Evolutionary conservation across 2,329 filamentous ascomycete species (phyloP).

Genomic region (Xenoacremonium recifei): DNA sequence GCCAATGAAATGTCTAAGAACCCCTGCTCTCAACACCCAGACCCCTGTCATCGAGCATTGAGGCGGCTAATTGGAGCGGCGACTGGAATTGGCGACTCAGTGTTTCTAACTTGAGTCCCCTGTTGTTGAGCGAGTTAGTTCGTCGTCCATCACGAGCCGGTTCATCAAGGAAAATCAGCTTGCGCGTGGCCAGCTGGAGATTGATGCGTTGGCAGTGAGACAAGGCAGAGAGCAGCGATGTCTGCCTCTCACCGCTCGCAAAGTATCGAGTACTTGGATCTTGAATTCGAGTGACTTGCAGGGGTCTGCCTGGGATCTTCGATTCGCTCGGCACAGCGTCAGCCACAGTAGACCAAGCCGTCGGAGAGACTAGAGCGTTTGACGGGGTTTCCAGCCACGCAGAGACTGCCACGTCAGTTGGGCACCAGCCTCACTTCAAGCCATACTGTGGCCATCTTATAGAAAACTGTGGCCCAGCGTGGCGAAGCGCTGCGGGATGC

Average conservation of each 20-base stretch:
- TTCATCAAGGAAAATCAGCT: slow-evolving; percentile 9
- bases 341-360: slow-evolving; percentile 19
- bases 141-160: slow-evolving; percentile 3
- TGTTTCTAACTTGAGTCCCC: slow-evolving; percentile 9
- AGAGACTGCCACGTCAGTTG: slow-evolving; percentile 42
- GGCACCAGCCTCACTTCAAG: slow-evolving; percentile 36
- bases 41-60: slow-evolving; percentile 26
- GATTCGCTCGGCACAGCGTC: slow-evolving; percentile 19
- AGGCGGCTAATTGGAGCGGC: slow-evolving; percentile 35
- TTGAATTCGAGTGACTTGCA: slow-evolving; percentile 27
- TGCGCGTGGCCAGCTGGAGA: slow-evolving; percentile 19
- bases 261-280: slow-evolving; percentile 29
- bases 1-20: slow-evolving; percentile 32
- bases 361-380: slow-evolving; percentile 16
- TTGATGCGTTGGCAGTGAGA: slow-evolving; percentile 29
- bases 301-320: slow-evolving; percentile 13
- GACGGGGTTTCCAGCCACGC: slow-evolving; percentile 30
- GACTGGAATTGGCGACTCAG: slow-evolving; percentile 20
- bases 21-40: slow-evolving; percentile 28
- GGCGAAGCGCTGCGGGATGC: slow-evolving; percentile 37
- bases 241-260: slow-evolving; percentile 18
- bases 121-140: slow-evolving; percentile 7
- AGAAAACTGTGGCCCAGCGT: slow-evolving; percentile 25
- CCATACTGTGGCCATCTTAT: neutral
- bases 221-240: slow-evolving; percentile 18